Evolutionary conservation across 2,329 filamentous ascomycete genomes (phyloP).

Genomic region (Fusarium tuaranense): DNA sequence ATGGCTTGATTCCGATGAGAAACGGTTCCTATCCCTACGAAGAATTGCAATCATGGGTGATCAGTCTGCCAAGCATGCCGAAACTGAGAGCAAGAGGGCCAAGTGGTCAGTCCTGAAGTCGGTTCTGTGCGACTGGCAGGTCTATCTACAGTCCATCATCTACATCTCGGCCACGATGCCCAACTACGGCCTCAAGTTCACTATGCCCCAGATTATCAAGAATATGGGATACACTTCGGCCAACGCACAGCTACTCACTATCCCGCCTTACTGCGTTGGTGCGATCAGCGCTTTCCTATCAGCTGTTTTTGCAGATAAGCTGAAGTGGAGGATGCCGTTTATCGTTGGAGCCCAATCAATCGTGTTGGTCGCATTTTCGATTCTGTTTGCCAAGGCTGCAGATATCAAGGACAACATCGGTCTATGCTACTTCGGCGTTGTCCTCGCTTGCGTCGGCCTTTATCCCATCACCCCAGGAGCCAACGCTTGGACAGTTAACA

Average conservation of each 20-base stretch:
- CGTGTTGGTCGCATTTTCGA: not conserved
- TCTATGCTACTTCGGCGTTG: not conserved
- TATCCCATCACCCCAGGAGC: not conserved
- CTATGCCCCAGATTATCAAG: not conserved
- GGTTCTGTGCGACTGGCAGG: not conserved
- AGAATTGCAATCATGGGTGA: not conserved
- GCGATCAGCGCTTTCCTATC: not conserved
- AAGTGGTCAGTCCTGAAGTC: not conserved
- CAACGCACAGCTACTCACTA: not conserved
- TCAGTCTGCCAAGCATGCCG: not conserved
- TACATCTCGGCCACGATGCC: not conserved
- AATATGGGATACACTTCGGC: not conserved
- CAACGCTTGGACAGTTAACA: not conserved
- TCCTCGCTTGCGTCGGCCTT: not conserved
- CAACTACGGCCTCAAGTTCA: not conserved
- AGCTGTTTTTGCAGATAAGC: not conserved
- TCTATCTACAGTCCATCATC: not conserved
- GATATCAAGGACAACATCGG: not conserved
- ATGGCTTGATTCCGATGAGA: not conserved
- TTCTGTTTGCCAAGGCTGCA: not conserved
- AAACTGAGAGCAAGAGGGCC: not conserved
- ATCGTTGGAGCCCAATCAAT: not conserved
- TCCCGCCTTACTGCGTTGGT: not conserved
- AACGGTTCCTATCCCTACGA: not conserved
- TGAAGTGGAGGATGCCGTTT: not conserved